Evolutionary conservation across 805 yeast species (phyloP).

Genomic region (Wickerhamomyces hampshirensis): DNA sequence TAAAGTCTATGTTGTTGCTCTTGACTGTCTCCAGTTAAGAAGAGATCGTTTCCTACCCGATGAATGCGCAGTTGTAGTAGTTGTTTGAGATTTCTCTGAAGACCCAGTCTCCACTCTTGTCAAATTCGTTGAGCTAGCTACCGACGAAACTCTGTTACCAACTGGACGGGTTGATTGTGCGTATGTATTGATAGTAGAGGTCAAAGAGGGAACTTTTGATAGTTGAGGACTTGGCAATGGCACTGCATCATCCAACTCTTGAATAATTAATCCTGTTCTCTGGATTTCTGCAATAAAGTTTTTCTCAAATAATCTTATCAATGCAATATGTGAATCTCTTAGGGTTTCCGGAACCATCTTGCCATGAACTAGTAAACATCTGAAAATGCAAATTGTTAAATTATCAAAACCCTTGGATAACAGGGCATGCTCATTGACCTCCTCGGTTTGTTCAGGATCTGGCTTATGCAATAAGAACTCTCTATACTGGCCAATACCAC

Average conservation of each 20-base stretch:
- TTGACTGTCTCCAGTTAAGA: conserved; percentile 31
- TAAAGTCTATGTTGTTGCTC: conserved; percentile 8
- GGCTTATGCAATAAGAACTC: conserved; percentile 49
- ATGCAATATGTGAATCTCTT: conserved; percentile 60
- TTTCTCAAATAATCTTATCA: conserved; percentile 55
- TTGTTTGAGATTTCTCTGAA: conserved; percentile 22
- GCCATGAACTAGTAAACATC: conserved; percentile 68
- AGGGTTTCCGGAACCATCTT: conserved; percentile 51
- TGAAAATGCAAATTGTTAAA: conserved; percentile 56
- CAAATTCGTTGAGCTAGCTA: conserved; percentile 6
- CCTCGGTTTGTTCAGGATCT: conserved; percentile 23
- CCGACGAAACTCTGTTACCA: neutral
- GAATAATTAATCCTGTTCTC: conserved; percentile 26
- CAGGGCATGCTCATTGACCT: conserved; percentile 24
- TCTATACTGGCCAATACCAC: conserved; percentile 84
- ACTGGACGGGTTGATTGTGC: neutral
- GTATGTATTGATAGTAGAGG: conserved; percentile 5
- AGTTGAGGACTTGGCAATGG: conserved; percentile 12
- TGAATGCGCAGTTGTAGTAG: conserved; percentile 10
- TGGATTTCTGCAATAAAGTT: conserved; percentile 65
- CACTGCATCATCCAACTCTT: conserved; percentile 22
- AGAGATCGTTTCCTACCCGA: conserved; percentile 25
- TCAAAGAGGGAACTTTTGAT: conserved; percentile 16
- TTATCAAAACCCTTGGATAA: conserved; percentile 53
- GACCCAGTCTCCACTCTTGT: conserved; percentile 25